Percentiles rank a stretch among this genome's conserved stretches.
phyloP scores from a whole-genome alignment of 805 yeast genomes.

The Candida namnaoensis region DNA sequence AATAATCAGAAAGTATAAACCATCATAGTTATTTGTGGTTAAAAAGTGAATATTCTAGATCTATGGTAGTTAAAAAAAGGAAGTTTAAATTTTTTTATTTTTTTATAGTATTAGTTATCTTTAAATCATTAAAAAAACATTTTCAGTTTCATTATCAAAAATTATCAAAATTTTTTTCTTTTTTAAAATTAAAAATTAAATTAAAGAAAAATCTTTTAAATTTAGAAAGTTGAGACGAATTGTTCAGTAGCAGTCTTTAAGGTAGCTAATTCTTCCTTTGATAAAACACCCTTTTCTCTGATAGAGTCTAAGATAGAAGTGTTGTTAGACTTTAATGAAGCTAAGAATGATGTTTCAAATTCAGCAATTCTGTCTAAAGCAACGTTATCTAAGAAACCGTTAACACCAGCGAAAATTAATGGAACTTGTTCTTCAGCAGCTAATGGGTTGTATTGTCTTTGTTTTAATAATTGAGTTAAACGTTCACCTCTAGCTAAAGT shows the following conservation, averaged over 20 bases:
- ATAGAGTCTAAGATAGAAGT: conserved; percentile 75
- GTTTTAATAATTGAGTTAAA: conserved; percentile 97
- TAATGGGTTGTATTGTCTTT: conserved; percentile 93
- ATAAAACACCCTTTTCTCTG: conserved; percentile 81
- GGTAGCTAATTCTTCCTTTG: conserved; percentile 78
- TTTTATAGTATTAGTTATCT: no score
- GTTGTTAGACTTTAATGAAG: conserved; percentile 89
- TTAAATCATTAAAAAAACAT: no score
- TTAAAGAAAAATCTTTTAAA: neutral
- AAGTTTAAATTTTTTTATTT: no score
- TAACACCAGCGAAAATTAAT: conserved; percentile 98
- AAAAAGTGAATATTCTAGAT: neutral
- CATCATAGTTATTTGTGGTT: no score
- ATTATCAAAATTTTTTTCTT: no score
- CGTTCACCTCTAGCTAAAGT: conserved; percentile 99
- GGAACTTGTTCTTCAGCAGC: conserved; percentile 99
- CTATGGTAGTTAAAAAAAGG: neutral
- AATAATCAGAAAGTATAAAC: no score
- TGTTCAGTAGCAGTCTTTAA: conserved; percentile 89
- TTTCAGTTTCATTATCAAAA: no score
- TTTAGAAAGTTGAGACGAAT: conserved; percentile 83
- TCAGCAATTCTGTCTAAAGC: conserved; percentile 81
- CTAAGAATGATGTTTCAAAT: conserved; percentile 88
- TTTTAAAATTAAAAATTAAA: no score
- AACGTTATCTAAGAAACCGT: conserved; percentile 92